Percentiles rank a stretch among this genome's conserved stretches.
phyloP scores from a whole-genome alignment of 2,329 filamentous ascomycete species.

The Falciphora oryzae region DNA sequence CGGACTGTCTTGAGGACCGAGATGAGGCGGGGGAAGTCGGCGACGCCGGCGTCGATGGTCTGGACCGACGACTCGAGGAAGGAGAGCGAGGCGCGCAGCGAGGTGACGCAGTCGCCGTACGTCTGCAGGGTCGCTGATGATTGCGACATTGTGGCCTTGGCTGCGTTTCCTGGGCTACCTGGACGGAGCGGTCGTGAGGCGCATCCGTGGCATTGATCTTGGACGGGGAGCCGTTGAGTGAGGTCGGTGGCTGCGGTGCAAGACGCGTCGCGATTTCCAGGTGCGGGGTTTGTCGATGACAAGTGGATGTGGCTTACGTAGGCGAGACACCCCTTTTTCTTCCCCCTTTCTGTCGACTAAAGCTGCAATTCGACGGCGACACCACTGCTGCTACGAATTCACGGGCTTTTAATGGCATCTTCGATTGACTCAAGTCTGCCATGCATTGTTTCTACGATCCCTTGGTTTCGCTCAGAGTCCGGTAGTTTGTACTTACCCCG shows the following conservation, averaged over 20 bases:
- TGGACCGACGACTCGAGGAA: constrained; percentile 56
- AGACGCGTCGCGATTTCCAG: not conserved
- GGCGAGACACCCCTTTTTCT: not conserved
- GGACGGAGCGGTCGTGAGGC: not conserved
- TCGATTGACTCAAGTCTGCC: no score
- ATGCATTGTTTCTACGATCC: no score
- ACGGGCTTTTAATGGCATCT: no score
- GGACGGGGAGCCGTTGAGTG: not conserved
- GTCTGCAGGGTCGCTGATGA: constrained; percentile 18
- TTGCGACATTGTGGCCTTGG: not conserved
- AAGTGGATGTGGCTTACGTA: not conserved
- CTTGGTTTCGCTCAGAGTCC: no score
- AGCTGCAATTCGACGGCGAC: no score
- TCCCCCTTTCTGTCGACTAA: not conserved
- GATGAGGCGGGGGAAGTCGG: constrained; percentile 51
- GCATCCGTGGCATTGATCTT: not conserved
- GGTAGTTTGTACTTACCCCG: no score
- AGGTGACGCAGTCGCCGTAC: constrained; percentile 54
- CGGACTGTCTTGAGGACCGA: constrained; percentile 53
- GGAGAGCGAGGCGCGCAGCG: constrained; percentile 53
- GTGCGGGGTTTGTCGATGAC: no score
- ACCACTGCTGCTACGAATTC: not conserved
- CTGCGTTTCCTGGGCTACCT: not conserved
- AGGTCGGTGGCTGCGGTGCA: not conserved
- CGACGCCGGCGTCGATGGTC: constrained; percentile 49